Conservation (phyloP, 495 filamentous ascomycete genomes). For the Penicillium daleae region DNA sequence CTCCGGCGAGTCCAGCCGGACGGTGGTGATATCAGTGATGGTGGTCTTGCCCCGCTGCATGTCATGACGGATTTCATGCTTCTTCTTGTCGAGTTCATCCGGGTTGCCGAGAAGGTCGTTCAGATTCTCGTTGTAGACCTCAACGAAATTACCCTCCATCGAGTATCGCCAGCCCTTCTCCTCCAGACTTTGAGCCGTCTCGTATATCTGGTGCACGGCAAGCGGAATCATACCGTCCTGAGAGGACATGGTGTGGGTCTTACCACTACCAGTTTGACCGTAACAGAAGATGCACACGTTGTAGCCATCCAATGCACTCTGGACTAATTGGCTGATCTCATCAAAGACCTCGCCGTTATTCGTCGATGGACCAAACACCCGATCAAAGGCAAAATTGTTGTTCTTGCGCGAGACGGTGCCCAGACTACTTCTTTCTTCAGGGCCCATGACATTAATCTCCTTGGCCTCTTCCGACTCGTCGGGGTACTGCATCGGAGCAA, state of each 20-base stretch:
- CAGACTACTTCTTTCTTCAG: conserved; percentile 80
- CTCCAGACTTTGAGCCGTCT: conserved; percentile 75
- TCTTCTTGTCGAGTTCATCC: conserved; percentile 79
- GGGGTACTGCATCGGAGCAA: conserved; percentile 75
- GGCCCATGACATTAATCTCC: conserved; percentile 82
- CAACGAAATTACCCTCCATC: conserved; percentile 96
- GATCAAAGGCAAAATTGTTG: conserved; percentile 88
- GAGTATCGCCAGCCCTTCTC: conserved; percentile 94
- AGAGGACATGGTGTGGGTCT: conserved; percentile 96
- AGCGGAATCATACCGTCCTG: conserved; percentile 93
- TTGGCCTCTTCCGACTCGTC: conserved; percentile 75
- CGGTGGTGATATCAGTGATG: conserved; percentile 81
- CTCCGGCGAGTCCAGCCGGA: conserved; percentile 73
- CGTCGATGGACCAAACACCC: conserved; percentile 79
- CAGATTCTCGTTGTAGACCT: conserved; percentile 97
- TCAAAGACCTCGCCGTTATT: conserved; percentile 90
- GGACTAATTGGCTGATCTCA: conserved; percentile 95
- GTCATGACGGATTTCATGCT: conserved; percentile 91
- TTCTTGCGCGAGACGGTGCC: conserved; percentile 75
- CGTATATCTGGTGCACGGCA: conserved; percentile 90
- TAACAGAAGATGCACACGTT: conserved; percentile 99
- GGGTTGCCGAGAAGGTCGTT: conserved; percentile 86
- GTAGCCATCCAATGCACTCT: conserved; percentile 94
- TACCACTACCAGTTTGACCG: conserved; percentile 95
- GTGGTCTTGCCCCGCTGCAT: conserved; percentile 76